Percentiles rank a stretch among this genome's conserved stretches.
These are phyloP conservation scores for Hypoxylon sp. DNA, from an alignment of 2,329 filamentous ascomycete genomes.

Conservation along the genomic window DNA sequence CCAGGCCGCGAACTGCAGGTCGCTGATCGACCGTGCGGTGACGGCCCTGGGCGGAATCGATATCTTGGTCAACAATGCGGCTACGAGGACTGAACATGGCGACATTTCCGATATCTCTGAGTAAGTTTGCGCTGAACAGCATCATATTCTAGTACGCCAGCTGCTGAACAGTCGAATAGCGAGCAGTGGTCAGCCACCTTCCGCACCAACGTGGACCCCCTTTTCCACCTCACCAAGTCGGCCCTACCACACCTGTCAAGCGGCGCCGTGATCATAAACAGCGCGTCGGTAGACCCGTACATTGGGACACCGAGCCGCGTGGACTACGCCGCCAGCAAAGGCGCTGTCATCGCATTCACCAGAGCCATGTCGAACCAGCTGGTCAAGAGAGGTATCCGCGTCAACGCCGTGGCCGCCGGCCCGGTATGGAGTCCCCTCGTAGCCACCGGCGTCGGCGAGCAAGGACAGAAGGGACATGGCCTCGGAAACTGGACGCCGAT, in stretches of 20 bases:
- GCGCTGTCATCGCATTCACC: slow-evolving; percentile 81
- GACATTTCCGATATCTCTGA: slow-evolving; percentile 77
- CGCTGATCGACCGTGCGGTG: neutral
- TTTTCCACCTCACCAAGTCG: slow-evolving; percentile 83
- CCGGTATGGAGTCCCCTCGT: slow-evolving; percentile 78
- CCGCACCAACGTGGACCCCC: slow-evolving; percentile 80
- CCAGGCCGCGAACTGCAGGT: neutral
- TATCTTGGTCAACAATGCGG: slow-evolving; percentile 77
- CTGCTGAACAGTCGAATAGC: slow-evolving; percentile 52
- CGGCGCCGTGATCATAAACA: slow-evolving; percentile 83
- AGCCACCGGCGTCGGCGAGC: slow-evolving; percentile 75
- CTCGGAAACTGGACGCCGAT: slow-evolving; percentile 73
- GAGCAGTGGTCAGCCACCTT: slow-evolving; percentile 84
- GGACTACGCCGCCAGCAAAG: slow-evolving; percentile 81
- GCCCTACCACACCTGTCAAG: slow-evolving; percentile 75
- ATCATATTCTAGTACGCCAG: slow-evolving; percentile 10
- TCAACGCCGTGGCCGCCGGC: slow-evolving; percentile 54
- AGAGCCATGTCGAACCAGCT: slow-evolving; percentile 80
- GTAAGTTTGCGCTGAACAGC: slow-evolving; percentile 56
- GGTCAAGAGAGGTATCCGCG: neutral
- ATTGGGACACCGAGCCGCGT: slow-evolving; percentile 80
- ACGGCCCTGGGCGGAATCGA: slow-evolving; percentile 62
- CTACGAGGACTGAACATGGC: slow-evolving; percentile 62
- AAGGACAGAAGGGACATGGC: slow-evolving; percentile 72
- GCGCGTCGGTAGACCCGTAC: slow-evolving; percentile 83